Conservation (phyloP, 495 filamentous ascomycete species). For the Jackrogersella multiformis region DNA sequence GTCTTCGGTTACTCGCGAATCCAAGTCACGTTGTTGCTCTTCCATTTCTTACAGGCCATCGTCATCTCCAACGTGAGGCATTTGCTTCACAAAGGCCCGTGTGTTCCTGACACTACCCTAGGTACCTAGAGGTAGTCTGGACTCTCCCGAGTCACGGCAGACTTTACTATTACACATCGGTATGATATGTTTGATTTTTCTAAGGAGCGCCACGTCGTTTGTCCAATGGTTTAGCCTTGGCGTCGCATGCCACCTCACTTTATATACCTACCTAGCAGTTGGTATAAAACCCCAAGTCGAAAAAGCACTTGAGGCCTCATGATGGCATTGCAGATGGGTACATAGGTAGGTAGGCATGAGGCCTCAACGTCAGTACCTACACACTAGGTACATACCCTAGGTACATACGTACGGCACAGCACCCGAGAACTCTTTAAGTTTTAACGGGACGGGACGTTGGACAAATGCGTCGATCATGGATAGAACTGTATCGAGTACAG, state of each 20-base stretch:
- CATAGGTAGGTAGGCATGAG: no score
- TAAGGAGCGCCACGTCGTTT: slow-evolving; percentile 18
- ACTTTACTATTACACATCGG: neutral
- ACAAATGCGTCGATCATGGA: slow-evolving; percentile 22
- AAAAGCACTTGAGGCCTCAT: slow-evolving; percentile 5
- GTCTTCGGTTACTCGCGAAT: slow-evolving; percentile 23
- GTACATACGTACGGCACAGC: slow-evolving; percentile 29
- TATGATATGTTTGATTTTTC: slow-evolving; percentile 1
- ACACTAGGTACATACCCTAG: slow-evolving; percentile 2
- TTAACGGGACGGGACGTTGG: slow-evolving; percentile 18
- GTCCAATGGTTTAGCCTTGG: neutral
- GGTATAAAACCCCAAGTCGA: slow-evolving; percentile 1
- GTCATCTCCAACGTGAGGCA: slow-evolving; percentile 11
- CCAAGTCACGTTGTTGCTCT: slow-evolving; percentile 31
- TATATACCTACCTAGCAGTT: no score
- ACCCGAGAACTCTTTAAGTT: slow-evolving; percentile 21
- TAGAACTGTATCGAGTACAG: slow-evolving; percentile 21
- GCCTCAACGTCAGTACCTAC: neutral
- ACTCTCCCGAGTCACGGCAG: neutral
- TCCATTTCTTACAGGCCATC: slow-evolving; percentile 32
- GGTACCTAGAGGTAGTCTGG: no score
- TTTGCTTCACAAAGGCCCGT: slow-evolving; percentile 8
- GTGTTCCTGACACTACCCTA: slow-evolving; percentile 14
- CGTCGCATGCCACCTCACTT: neutral
- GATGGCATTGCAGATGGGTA: neutral